A percentile compares a stretch with the other conserved stretches of the same genome.
Evolutionary conservation across 306 rosid genomes (phyloP).

Genomic region (Lupinus albus): DNA sequence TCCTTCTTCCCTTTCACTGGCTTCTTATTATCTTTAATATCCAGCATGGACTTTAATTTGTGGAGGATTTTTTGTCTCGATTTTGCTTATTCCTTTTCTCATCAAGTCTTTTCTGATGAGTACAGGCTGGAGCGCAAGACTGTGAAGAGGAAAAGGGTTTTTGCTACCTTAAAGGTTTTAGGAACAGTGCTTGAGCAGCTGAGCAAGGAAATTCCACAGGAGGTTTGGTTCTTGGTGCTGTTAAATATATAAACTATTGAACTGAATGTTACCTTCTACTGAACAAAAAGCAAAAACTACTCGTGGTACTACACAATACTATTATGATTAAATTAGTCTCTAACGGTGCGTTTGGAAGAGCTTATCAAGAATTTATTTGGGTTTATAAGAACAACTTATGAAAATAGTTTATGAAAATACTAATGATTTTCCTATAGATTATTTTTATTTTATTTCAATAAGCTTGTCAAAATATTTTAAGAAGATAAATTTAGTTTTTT

Average conservation of each 20-base stretch:
- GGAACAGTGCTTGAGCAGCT: constrained; percentile 82
- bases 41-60: constrained; percentile 6
- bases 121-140: constrained; percentile 86
- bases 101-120: constrained; percentile 30
- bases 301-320: no score
- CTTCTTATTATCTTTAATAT: background rate
- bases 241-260: constrained; percentile 22
- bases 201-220: constrained; percentile 78
- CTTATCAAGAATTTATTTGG: no score
- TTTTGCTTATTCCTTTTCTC: constrained; percentile 7
- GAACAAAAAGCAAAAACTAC: no score
- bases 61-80: constrained; percentile 2
- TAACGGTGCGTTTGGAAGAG: no score
- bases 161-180: constrained; percentile 82
- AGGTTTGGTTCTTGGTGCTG: constrained; percentile 56
- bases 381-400: no score
- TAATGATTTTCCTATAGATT: no score
- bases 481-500: no score
- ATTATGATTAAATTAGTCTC: no score
- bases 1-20: background rate
- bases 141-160: constrained; percentile 81
- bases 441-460: no score
- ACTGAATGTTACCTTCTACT: background rate
- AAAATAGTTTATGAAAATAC: no score
- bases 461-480: no score